These are phyloP conservation scores for Sugiyamaella grinbergsii DNA, from an alignment of 1,139 yeast species.

Conservation along the genomic window DNA sequence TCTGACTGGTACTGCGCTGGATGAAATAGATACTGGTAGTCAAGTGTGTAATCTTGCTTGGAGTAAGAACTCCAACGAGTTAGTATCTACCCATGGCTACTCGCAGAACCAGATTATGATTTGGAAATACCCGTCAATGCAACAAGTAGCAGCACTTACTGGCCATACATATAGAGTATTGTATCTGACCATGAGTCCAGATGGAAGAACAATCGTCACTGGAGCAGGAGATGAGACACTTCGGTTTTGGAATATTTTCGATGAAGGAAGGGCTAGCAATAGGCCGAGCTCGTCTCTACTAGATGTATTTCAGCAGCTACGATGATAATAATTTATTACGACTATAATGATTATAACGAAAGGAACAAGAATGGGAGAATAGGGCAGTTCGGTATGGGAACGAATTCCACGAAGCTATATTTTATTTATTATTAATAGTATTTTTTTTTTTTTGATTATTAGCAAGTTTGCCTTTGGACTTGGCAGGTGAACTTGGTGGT, in stretches of 20 bases:
- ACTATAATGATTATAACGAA: constrained; percentile 8
- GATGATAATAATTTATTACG: constrained; percentile 45
- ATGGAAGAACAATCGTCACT: constrained; percentile 96
- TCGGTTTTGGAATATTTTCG: constrained; percentile 91
- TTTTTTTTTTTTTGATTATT: not conserved
- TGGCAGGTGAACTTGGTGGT: no score
- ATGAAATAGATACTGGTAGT: constrained; percentile 89
- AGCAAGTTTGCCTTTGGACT: no score
- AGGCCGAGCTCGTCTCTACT: constrained; percentile 56
- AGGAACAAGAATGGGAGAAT: not conserved
- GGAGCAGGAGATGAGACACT: constrained; percentile 99
- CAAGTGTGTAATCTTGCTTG: constrained; percentile 94
- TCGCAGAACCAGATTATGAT: constrained; percentile 87
- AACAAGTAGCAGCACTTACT: constrained; percentile 87
- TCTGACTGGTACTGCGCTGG: constrained; percentile 67
- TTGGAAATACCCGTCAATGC: constrained; percentile 94
- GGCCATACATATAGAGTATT: constrained; percentile 94
- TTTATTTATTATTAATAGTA: constrained; percentile 9
- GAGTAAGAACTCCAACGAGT: constrained; percentile 89
- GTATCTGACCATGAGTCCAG: constrained; percentile 90
- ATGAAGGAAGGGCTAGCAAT: constrained; percentile 59
- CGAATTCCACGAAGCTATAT: constrained; percentile 2
- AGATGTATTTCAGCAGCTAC: constrained; percentile 77
- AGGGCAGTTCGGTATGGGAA: not conserved
- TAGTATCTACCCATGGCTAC: constrained; percentile 94